These are phyloP conservation scores for Penicillium sp. DNA, from an alignment of 2,329 filamentous ascomycete species.

Conservation along the genomic window DNA sequence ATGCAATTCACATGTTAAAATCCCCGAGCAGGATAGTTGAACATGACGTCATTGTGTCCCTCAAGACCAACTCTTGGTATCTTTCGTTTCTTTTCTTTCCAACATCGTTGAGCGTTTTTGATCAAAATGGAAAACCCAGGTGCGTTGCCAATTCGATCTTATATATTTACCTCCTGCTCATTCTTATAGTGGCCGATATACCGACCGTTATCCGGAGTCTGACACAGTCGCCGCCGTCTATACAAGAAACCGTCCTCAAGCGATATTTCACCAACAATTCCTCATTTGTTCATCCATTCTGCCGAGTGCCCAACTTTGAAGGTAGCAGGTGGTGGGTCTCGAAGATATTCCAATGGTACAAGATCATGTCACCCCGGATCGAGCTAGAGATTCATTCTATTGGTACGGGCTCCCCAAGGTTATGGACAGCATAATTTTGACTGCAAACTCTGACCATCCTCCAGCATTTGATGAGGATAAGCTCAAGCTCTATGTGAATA, in stretches of 20 bases:
- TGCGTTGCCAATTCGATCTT: neutral
- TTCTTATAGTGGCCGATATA: constrained; percentile 57
- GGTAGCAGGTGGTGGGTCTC: constrained; percentile 66
- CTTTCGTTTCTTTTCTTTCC: neutral
- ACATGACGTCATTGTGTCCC: constrained; percentile 17
- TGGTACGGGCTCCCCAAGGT: constrained; percentile 38
- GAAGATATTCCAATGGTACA: constrained; percentile 78
- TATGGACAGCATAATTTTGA: neutral
- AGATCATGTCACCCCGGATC: constrained; percentile 73
- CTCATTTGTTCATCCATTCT: constrained; percentile 75
- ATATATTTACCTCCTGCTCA: neutral
- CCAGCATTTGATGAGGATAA: constrained; percentile 66
- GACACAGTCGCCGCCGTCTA: constrained; percentile 62
- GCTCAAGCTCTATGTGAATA: constrained; percentile 67
- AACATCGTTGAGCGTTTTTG: neutral
- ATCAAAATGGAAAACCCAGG: constrained; percentile 19
- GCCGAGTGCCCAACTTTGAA: constrained; percentile 58
- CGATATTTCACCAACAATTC: constrained; percentile 71
- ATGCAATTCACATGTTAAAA: constrained; percentile 11
- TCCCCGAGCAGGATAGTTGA: neutral
- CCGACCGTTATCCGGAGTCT: constrained; percentile 64
- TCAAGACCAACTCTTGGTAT: neutral
- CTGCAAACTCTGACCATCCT: constrained; percentile 2
- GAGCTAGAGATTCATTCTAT: constrained; percentile 63
- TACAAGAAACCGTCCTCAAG: constrained; percentile 64